A percentile compares a stretch with the other conserved stretches of the same genome.
phyloP scores from a whole-genome alignment of 345 rosid genomes.

The Eucalyptus caleyi region DNA sequence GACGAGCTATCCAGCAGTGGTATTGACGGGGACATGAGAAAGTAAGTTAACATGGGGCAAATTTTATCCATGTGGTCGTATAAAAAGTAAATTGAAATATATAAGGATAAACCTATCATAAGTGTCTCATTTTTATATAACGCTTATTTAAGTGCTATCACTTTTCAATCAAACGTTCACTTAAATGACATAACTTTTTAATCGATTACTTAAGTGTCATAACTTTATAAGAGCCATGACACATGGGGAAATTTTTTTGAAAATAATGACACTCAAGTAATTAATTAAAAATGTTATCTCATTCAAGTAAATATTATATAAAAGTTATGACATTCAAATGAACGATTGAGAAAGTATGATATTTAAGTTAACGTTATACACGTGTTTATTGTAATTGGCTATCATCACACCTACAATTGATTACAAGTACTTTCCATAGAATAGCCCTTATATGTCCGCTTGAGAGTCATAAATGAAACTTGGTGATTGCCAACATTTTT shows the following conservation, averaged over 20 bases:
- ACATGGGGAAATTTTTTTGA: neutral
- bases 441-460: neutral
- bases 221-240: neutral
- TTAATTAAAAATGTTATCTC: neutral
- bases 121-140: fast-evolving
- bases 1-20: neutral
- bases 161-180: neutral
- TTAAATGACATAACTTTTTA: neutral
- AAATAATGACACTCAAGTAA: neutral
- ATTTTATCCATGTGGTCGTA: neutral
- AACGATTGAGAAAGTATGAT: no score
- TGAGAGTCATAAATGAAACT: neutral
- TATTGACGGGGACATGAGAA: neutral
- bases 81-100: neutral
- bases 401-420: neutral
- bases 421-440: neutral
- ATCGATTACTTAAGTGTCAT: fast-evolving
- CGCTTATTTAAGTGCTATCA: fast-evolving
- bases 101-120: neutral
- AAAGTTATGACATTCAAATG: fast-evolving
- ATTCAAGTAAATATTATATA: fast-evolving
- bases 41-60: neutral
- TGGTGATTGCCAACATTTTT: neutral
- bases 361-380: neutral
- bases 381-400: neutral